Conservation (phyloP, 192 early-diverging fungal species). For the Dissophora globulifera region DNA sequence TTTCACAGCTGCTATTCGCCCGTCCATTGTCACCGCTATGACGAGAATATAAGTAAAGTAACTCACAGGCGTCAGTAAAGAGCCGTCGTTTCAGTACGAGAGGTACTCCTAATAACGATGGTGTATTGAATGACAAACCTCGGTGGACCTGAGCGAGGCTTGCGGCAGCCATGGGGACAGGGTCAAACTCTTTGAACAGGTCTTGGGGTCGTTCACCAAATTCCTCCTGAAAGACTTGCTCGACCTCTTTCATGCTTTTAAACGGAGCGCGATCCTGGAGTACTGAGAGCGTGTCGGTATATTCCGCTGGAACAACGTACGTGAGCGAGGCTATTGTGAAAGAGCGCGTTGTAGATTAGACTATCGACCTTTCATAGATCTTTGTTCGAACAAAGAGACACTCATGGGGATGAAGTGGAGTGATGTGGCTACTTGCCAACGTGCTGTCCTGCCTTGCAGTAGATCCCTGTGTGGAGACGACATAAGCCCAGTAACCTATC, state of each 20-base stretch:
- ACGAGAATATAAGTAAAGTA: not conserved
- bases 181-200: slow-evolving; percentile 59
- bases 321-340: slow-evolving; percentile 54
- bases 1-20: slow-evolving; percentile 55
- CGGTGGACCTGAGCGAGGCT: slow-evolving; percentile 61
- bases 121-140: slow-evolving; percentile 37
- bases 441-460: slow-evolving; percentile 57
- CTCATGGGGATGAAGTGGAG: not conserved
- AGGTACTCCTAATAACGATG: no score
- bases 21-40: slow-evolving; percentile 59
- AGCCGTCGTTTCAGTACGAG: no score
- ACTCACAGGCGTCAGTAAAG: no score
- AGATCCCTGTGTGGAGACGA: slow-evolving; percentile 57
- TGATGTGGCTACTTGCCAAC: slow-evolving; percentile 33
- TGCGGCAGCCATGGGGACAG: slow-evolving; percentile 58
- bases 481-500: slow-evolving; percentile 57
- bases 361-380: no score
- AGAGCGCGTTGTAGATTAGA: no score
- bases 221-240: slow-evolving; percentile 53
- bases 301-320: slow-evolving; percentile 56
- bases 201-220: slow-evolving; percentile 53
- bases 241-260: slow-evolving; percentile 56
- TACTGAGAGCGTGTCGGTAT: slow-evolving; percentile 58
- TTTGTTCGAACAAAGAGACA: not conserved
- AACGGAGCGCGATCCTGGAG: slow-evolving; percentile 62